Evolutionary conservation across 495 filamentous ascomycete genomes (phyloP).

Genomic region (Tuber indicum): DNA sequence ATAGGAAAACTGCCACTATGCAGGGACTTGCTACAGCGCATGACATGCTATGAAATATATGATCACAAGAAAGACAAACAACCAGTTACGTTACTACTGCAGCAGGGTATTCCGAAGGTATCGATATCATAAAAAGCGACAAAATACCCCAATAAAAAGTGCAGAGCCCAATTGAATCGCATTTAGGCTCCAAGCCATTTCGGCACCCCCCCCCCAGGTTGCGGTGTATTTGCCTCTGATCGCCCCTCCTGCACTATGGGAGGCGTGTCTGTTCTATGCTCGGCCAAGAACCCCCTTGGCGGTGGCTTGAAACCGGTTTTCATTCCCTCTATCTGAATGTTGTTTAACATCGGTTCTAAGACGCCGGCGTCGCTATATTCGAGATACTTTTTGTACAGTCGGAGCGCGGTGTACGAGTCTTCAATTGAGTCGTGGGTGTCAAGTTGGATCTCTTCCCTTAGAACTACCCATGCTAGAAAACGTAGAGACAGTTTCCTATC

Average conservation of each 20-base stretch:
- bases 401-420: slow-evolving; percentile 81
- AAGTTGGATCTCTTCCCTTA: slow-evolving; percentile 86
- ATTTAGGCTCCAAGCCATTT: slow-evolving; percentile 12
- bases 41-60: neutral
- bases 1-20: neutral
- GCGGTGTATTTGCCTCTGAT: slow-evolving; percentile 31
- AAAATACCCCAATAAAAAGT: neutral
- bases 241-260: slow-evolving; percentile 31
- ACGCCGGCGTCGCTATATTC: slow-evolving; percentile 83
- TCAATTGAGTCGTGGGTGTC: slow-evolving; percentile 89
- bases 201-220: slow-evolving; percentile 18
- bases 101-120: neutral
- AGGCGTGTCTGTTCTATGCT: slow-evolving; percentile 31
- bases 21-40: neutral
- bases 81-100: neutral
- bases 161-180: neutral
- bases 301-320: slow-evolving; percentile 71
- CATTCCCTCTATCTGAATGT: slow-evolving; percentile 69
- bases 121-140: neutral
- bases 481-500: slow-evolving; percentile 74
- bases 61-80: neutral
- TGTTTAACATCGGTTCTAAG: slow-evolving; percentile 66
- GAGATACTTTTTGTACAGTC: slow-evolving; percentile 80
- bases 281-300: slow-evolving; percentile 15
- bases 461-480: slow-evolving; percentile 78